These are phyloP conservation scores for Primulina eburnea DNA, from an alignment of 257 asterid genomes.

Conservation along the genomic window DNA sequence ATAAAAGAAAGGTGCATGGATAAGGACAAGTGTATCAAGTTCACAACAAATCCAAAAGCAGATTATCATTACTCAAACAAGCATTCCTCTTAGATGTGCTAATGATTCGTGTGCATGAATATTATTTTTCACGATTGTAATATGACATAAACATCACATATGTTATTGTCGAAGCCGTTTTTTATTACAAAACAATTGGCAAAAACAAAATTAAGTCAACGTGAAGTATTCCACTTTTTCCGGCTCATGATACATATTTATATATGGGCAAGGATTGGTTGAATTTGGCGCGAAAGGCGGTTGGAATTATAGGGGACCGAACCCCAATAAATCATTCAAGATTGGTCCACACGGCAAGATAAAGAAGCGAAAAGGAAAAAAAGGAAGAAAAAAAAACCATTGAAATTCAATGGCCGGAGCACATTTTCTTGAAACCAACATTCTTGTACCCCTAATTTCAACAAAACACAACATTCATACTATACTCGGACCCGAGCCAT, in stretches of 20 bases:
- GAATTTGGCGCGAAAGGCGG: constrained; percentile 29
- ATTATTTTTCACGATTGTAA: neutral
- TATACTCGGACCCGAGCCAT: neutral
- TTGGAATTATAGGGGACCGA: constrained; percentile 21
- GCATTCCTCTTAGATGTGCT: no score
- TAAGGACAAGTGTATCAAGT: neutral
- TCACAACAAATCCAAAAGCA: no score
- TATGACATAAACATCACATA: no score
- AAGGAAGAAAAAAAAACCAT: neutral
- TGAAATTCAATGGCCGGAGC: constrained; percentile 29
- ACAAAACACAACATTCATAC: neutral
- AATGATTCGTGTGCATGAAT: no score
- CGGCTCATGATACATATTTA: no score
- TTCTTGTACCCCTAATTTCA: neutral
- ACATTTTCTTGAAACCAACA: constrained; percentile 17
- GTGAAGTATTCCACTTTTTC: neutral
- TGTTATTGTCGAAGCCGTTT: neutral
- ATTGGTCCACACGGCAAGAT: constrained; percentile 44
- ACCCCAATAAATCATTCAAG: constrained; percentile 25
- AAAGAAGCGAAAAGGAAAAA: constrained; percentile 8
- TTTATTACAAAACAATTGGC: no score
- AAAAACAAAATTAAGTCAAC: neutral
- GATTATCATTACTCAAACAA: no score
- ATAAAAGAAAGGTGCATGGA: neutral
- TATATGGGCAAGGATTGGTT: neutral